phyloP scores from a whole-genome alignment of 805 yeast species.

The Metschnikowia santaceciliae region DNA sequence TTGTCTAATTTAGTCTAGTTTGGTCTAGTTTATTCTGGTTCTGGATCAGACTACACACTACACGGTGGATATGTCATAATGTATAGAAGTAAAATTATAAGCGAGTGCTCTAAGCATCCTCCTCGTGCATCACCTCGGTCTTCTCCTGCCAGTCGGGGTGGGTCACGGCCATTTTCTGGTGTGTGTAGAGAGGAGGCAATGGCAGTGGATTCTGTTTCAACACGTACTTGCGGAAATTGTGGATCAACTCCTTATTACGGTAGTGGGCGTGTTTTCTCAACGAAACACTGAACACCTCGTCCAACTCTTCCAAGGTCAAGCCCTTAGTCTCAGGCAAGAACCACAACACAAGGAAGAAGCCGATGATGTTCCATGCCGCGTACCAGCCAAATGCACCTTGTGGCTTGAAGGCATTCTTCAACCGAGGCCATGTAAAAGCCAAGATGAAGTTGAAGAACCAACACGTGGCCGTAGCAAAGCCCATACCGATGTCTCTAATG shows the following conservation, averaged over 20 bases:
- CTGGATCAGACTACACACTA: no score
- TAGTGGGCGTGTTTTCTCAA: slow-evolving; percentile 48
- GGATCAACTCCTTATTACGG: slow-evolving; percentile 30
- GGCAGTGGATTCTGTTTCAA: slow-evolving; percentile 42
- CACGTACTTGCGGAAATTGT: slow-evolving; percentile 45
- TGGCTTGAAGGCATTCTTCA: slow-evolving; percentile 60
- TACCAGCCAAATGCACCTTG: slow-evolving; percentile 89
- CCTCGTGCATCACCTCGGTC: slow-evolving; percentile 51
- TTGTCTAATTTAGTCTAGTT: no score
- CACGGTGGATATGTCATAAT: background rate
- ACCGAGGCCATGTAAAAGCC: slow-evolving; percentile 77
- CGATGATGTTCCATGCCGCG: slow-evolving; percentile 78
- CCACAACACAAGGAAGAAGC: slow-evolving; percentile 67
- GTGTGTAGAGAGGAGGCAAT: slow-evolving; percentile 54
- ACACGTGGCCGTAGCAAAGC: slow-evolving; percentile 69
- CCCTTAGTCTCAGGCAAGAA: slow-evolving; percentile 70
- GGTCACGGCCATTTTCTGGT: slow-evolving; percentile 57
- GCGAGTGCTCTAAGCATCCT: slow-evolving; percentile 18
- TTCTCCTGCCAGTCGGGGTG: slow-evolving; percentile 61
- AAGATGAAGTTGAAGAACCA: slow-evolving; percentile 71
- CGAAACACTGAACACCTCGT: slow-evolving; percentile 67
- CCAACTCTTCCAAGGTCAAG: slow-evolving; percentile 72
- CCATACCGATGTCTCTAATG: slow-evolving; percentile 77
- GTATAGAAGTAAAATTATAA: background rate
- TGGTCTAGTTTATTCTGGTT: no score